Base-by-base conservation (phyloP, 225 moss, liverwort and hornwort species). In the Neckera pumila region DNA sequence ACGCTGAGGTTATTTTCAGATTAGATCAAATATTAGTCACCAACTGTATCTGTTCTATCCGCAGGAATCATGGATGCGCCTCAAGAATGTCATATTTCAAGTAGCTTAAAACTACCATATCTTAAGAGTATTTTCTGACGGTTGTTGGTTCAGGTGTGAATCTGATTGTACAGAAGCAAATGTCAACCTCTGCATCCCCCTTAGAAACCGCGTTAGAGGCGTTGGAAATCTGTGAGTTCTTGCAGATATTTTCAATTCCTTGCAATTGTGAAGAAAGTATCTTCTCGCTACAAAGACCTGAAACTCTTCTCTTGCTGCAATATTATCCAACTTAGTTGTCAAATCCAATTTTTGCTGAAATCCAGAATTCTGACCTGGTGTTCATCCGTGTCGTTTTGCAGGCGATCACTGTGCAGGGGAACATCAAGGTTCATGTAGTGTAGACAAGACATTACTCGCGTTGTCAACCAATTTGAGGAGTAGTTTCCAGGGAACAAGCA, bases 401-500 rank as follows among this genome's bases (percentile, higher is more conserved):
- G 91, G 89, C 70, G 85, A 89, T 30, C 76, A 81, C 15, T 89
- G 91, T 86, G 88, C 87, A 87, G 85, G 87, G 76, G 70, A 89
- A 69, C 89, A 87, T 77, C 54, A 62, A 81, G 85, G 89, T 27
- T 30, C 87, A 40, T 85, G 89, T 42, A 89, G 85, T 76, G 69
- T 89, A 87, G 82, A 87, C 84, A 87, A 77, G 70, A 78, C 91
- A n/a, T 57, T 91, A 67, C 61, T 85, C 6, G 81, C 91, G 28
- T 49, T 89, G 84, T 89, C 89, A 69, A 89, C 89, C 45, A 85
- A 80, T 85, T 88, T 91, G 77, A 84, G 85, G 47, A 82, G 47
- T 62, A 88, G 87, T 63, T 65, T 91, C 47, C 82, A 89, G 49
- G 89, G 91, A 84, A 87, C 82, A 22, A 89, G 84, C 77, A 85